Evolutionary conservation across 139 green algal genomes (phyloP).

Genomic region (Chlorella ohadii): DNA sequence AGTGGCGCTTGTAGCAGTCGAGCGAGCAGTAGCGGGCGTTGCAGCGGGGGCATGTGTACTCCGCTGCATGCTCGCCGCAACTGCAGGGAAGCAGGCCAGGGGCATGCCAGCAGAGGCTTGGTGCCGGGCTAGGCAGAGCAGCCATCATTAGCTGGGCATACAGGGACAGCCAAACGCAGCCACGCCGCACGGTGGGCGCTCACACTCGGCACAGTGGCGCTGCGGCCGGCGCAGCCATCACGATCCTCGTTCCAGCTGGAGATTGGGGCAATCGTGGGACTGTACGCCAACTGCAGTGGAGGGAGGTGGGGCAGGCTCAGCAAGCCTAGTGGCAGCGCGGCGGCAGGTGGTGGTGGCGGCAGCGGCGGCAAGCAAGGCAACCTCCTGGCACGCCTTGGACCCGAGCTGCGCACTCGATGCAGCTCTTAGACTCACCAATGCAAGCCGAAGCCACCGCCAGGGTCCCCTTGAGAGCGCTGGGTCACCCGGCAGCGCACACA

Average conservation of each 20-base stretch:
- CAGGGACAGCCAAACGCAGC: background rate
- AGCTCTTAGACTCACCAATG: no score
- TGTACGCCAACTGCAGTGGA: background rate
- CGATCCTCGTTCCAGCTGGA: no score
- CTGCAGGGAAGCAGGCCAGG: constrained; percentile 50
- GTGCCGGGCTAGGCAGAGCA: background rate
- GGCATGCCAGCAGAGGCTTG: background rate
- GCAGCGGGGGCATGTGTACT: constrained; percentile 85
- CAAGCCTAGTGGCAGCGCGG: background rate
- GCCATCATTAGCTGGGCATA: background rate
- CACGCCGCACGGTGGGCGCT: background rate
- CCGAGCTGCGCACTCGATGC: no score
- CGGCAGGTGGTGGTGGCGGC: no score
- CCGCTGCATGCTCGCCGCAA: constrained; percentile 59
- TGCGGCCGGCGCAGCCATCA: background rate
- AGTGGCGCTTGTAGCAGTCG: constrained; percentile 79
- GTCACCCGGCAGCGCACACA: no score
- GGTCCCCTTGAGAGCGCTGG: no score
- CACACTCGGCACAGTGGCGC: constrained; percentile 18
- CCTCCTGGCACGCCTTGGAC: no score
- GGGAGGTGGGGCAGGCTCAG: background rate
- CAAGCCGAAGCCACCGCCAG: no score
- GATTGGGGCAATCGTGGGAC: no score
- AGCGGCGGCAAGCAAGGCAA: no score
- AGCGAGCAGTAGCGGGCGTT: constrained; percentile 82